Evolutionary conservation across 495 filamentous ascomycete genomes (phyloP), one percentile per base, ranked within the genome.

Genomic region (Podospora fimiseda): DNA sequence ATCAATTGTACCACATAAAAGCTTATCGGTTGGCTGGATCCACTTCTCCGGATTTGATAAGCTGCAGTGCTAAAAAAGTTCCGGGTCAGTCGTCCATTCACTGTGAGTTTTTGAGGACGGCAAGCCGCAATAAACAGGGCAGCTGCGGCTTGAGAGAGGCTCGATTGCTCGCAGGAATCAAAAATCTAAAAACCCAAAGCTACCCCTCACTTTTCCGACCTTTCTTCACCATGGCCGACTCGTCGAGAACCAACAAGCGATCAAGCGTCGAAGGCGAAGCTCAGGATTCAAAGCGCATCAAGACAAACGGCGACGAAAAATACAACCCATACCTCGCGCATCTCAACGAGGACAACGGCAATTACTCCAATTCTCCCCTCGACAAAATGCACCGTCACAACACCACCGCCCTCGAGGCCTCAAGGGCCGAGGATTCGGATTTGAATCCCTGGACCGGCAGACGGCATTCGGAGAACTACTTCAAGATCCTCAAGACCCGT

Each of bases 291-390:
- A 68, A 68, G 56, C 61, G 65, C 13, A 40, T 68, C 51, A 68
- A 67, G 59, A 64, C 66, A 41, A 64, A 64, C 48, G 59, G 61
- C 54, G 56, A 60, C 24, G 55, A 48, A 18, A 69, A 74, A 44
- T 62, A 64, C 58, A 97, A 96, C 62, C 87, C 87, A 2, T 97
- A 99, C 68, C 81, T 97, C 45, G 89, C 90, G 45, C 94, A 99
- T 64, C 87, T 87, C 80, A 86, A 90, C 67, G 75, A 87, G 40
- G 61, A 69, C 16, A 61, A 58, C 43, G 59, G 60, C 11, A 66
- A 66, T 60, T 72, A 67, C 52, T 60, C 62, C 49, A 70, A 70
- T 19, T 76, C 79, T 41, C 67, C 75, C 16, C 76, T 90, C 61
- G 77, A 78, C 42, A 72, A 76, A 30, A 80, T 96, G 61, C 78